Base-by-base conservation (phyloP, 768 basidiomycete species). In the Kwoniella bestiolae region DNA sequence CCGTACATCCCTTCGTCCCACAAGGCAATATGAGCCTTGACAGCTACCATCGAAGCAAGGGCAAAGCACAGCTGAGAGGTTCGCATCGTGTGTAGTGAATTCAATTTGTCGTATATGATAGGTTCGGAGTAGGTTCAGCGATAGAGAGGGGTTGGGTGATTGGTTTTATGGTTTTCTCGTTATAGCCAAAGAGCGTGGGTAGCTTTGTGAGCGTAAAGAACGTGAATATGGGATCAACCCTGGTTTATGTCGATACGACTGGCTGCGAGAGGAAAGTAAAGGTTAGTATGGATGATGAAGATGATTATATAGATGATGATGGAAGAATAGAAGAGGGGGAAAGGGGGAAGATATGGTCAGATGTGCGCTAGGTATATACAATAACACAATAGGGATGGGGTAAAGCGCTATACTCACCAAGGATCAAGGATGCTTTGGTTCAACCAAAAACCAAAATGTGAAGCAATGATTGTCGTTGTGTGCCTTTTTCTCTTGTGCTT, bases 1-100 rank as follows among this genome's bases (percentile, higher is more conserved):
- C 75, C 75, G 56, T 74, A 76, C 72, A 73, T 71, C 3, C 67
- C 66, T 45, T 60, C 56, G 41, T 76, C 70, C 75, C 75, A 76
- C 14, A 76, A 23, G 12, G 70, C 72, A 45, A 72, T 69, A 60
- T 76, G 72, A 14, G 64, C 72, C 29, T 29, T 38, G 23, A 59
- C 63, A 23, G 63, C 34, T 49, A 58, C 46, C 21, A 63, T 18
- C n/a, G 58, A 49, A 29, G 63, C 45, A 21, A 65, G 56, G 18
- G 53, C 49, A 34, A 58, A 59, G 55, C 46, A 58, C 47, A 65
- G 63, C 38, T 58, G 63, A 44, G 63, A 47, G 50, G 34, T 25
- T 52, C 56, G 63, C 57, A 65, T 59, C 11, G 14, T 63, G 62
- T 26, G 53, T 9, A 11, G n/a, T n/a, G n/a, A n/a, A n/a, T n/a